Evolutionary conservation across 2,329 filamentous ascomycete species (phyloP), one percentile per base, ranked within the genome.

Genomic region (Neofusicoccum ribis): DNA sequence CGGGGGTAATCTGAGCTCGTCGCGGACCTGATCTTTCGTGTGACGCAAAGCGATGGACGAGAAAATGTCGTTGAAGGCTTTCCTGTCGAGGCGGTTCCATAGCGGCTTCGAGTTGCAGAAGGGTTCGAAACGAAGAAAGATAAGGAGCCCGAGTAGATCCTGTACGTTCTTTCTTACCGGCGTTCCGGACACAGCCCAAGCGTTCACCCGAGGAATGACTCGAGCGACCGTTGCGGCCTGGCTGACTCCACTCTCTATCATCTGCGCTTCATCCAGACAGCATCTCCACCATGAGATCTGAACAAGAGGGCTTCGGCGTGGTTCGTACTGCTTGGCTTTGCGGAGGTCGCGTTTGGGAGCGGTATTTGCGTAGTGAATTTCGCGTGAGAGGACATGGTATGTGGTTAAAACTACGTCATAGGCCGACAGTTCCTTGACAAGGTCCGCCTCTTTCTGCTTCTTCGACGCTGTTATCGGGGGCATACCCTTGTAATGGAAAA

Each of bases 131-230:
- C 86, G 85, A 8, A 98, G 83, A 70, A 99, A 98, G 0, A 91
- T 81, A 0, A 98, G 77, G 4, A 98, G 81, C 0, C 94, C 94
- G 69, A 89, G 88, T 7, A 97, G 81, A 75, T 97, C 94, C 71
- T 85, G 81, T 37, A 94, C 85, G 67, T 92, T 86, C 69, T 92
- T 91, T 69, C 91, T 90, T 43, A 98, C 84, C 0, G 95, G 95
- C 0, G 95, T 99, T 47, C 92, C 95, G 0, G 92, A 94, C 46
- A 99, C 88, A 14, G 90, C 93, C 95, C 95, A 98, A 2, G 92
- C 89, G 77, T 97, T 93, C 68, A 91, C 79, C 34, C 95, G 86
- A 50, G 94, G 93, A 67, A 99, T 89, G 31, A 90, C 81, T 46
- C 88, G 87, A 41, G 93, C 93, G 14, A 97, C 88, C 52, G 84